phyloP scores from a whole-genome alignment of 2,329 filamentous ascomycete species.

The Phyllosticta citriasiana region DNA sequence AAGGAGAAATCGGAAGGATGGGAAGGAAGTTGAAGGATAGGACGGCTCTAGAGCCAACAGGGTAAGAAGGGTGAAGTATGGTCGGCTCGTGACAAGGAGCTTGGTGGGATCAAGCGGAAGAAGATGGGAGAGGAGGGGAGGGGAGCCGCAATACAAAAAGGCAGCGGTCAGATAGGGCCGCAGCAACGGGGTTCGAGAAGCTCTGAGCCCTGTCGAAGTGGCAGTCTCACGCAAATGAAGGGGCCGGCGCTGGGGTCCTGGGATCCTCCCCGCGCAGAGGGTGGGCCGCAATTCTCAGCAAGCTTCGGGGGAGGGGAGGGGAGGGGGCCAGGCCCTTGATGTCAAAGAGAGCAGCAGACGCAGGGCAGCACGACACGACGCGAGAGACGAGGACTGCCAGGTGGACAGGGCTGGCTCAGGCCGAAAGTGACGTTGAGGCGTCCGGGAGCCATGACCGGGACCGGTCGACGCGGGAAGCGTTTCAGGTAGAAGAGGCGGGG shows the following conservation, averaged over 20 bases:
- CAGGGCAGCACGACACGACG: background rate
- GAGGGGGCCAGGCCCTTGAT: background rate
- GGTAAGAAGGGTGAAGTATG: conserved; percentile 13
- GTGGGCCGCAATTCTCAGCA: background rate
- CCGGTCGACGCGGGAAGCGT: background rate
- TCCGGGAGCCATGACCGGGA: background rate
- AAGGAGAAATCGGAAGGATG: conserved; percentile 17
- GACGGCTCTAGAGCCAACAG: conserved; percentile 30
- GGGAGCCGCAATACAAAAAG: conserved; percentile 1
- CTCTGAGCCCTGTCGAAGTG: conserved; percentile 6
- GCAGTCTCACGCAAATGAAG: conserved; percentile 11
- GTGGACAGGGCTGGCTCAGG: background rate
- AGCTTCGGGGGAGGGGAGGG: background rate
- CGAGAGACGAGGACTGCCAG: background rate
- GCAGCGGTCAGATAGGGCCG: background rate
- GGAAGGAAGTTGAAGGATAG: conserved; percentile 22
- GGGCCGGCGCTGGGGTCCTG: background rate
- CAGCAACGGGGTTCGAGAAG: background rate
- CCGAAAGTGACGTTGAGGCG: background rate
- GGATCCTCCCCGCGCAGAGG: background rate
- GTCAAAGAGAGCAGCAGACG: background rate
- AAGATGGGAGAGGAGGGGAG: conserved; percentile 6
- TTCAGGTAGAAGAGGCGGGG: background rate
- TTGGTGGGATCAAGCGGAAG: conserved; percentile 13
- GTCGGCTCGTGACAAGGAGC: conserved; percentile 12